These are phyloP conservation scores for Metschnikowia matae DNA, from an alignment of 805 yeast genomes.

Conservation along the genomic window DNA sequence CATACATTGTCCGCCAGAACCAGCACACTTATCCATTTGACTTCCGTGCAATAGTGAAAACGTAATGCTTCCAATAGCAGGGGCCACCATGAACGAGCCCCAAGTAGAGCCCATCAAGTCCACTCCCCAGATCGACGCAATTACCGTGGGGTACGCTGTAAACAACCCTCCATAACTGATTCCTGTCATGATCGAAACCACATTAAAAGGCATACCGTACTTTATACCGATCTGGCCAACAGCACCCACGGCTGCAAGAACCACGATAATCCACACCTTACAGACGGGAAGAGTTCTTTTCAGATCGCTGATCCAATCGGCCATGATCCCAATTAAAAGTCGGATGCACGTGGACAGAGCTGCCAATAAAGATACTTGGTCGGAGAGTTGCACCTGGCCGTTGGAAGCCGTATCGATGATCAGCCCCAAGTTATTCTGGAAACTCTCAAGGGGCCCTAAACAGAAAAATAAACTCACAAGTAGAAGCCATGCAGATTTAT, in stretches of 20 bases:
- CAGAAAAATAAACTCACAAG: slow-evolving; percentile 59
- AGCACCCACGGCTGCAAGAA: slow-evolving; percentile 25
- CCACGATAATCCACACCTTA: slow-evolving; percentile 31
- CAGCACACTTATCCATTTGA: slow-evolving; percentile 47
- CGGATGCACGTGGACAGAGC: slow-evolving; percentile 68
- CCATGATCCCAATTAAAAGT: slow-evolving; percentile 58
- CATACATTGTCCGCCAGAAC: slow-evolving; percentile 19
- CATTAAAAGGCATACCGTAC: slow-evolving; percentile 14
- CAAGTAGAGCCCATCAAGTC: slow-evolving; percentile 88
- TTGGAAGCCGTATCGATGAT: slow-evolving; percentile 44
- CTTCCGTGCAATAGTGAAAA: slow-evolving; percentile 70
- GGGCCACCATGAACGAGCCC: slow-evolving; percentile 86
- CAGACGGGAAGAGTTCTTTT: slow-evolving; percentile 26
- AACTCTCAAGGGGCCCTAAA: slow-evolving; percentile 83
- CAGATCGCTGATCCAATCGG: slow-evolving; percentile 53
- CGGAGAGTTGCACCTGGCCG: slow-evolving; percentile 24
- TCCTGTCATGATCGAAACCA: slow-evolving; percentile 55
- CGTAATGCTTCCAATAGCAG: slow-evolving; percentile 73
- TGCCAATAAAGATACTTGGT: slow-evolving; percentile 60
- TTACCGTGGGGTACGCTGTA: slow-evolving; percentile 80
- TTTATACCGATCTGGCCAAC: slow-evolving; percentile 26
- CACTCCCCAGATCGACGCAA: slow-evolving; percentile 83
- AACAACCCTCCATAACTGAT: slow-evolving; percentile 76
- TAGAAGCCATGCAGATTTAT: slow-evolving; percentile 61
- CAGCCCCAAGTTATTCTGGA: slow-evolving; percentile 77